These are phyloP conservation scores for Cylindrotheca closterium DNA, from an alignment of 108 stramenopile genomes.

Conservation along the genomic window DNA sequence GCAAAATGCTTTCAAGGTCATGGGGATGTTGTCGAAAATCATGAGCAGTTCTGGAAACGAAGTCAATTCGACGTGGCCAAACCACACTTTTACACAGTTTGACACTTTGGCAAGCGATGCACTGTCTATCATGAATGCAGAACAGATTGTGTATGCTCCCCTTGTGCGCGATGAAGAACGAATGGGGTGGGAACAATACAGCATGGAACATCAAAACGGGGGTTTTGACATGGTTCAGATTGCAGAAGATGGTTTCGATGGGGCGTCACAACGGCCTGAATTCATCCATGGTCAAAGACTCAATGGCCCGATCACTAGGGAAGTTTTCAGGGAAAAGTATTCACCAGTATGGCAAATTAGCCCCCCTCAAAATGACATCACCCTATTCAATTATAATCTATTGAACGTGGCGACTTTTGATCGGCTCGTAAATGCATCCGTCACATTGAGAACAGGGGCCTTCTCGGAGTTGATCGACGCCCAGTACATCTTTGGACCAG, in stretches of 20 bases:
- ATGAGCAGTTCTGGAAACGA: too few relatives aligned
- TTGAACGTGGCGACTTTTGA: slow-evolving; percentile 4
- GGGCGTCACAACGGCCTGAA: not conserved
- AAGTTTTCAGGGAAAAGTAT: not conserved
- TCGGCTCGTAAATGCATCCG: not conserved
- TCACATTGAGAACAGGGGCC: not conserved
- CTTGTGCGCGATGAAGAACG: slow-evolving; percentile 4
- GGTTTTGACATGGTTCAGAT: slow-evolving; percentile 2
- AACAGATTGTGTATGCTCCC: slow-evolving; percentile 1
- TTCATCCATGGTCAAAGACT: not conserved
- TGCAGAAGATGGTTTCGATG: not conserved
- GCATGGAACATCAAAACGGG: slow-evolving; percentile 4
- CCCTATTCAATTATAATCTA: slow-evolving; percentile 14
- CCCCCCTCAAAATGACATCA: slow-evolving; percentile 3
- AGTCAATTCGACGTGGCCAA: too few relatives aligned
- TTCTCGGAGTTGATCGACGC: not conserved
- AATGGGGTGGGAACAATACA: slow-evolving; percentile 12
- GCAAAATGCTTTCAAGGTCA: too few relatives aligned
- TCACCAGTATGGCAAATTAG: slow-evolving; percentile 18
- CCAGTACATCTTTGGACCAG: not conserved
- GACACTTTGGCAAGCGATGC: too few relatives aligned
- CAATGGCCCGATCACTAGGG: not conserved
- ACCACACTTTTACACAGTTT: too few relatives aligned
- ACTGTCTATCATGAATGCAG: too few relatives aligned
- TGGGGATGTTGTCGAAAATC: too few relatives aligned